These are phyloP conservation scores for Alternaria sp. DNA, from an alignment of 2,329 filamentous ascomycete genomes.

Conservation along the genomic window DNA sequence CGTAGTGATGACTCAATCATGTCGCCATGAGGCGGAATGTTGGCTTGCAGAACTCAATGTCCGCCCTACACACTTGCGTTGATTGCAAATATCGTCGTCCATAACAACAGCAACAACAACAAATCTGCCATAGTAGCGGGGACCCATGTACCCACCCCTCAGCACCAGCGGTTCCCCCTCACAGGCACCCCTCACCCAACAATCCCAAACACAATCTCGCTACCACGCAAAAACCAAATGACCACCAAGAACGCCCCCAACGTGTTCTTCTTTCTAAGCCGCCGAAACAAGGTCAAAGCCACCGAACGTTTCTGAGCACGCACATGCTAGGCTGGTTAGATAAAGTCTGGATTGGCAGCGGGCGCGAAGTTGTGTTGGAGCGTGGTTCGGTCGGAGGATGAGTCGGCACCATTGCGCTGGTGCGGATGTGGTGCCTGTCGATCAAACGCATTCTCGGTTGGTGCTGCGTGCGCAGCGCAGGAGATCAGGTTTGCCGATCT, in stretches of 20 bases:
- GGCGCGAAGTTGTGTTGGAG: neutral
- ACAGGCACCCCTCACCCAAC: neutral
- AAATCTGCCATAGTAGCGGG: neutral
- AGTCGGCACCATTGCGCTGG: neutral
- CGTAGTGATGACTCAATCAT: neutral
- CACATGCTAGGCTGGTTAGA: neutral
- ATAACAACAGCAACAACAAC: neutral
- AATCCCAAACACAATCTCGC: neutral
- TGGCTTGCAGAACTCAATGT: neutral
- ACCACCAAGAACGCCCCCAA: neutral
- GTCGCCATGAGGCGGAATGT: neutral
- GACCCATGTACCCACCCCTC: neutral
- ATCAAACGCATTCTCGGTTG: conserved; percentile 9
- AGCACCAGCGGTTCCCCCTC: neutral
- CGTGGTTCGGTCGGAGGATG: neutral
- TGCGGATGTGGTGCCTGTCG: conserved; percentile 9
- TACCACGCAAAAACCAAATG: neutral
- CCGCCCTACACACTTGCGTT: neutral
- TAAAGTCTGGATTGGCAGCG: neutral
- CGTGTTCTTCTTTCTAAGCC: neutral
- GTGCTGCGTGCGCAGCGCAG: neutral
- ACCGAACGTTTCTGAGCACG: neutral
- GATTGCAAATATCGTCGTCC: neutral
- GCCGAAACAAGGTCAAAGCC: neutral
- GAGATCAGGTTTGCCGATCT: conserved; percentile 13